Evolutionary conservation across 352 stramenopile genomes (phyloP).

Genomic region (Phytophthora cryptogea): DNA sequence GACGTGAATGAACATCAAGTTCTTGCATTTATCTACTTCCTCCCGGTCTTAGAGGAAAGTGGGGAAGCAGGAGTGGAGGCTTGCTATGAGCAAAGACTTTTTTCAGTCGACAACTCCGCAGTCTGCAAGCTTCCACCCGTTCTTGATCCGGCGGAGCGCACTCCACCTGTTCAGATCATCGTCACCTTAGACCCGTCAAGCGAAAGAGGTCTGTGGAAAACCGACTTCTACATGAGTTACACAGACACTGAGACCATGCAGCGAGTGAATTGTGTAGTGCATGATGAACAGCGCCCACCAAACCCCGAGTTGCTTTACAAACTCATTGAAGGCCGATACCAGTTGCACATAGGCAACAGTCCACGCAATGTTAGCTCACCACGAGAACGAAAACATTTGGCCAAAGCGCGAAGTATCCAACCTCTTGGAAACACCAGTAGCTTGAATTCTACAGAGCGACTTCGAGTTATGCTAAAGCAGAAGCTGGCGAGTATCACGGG

Average conservation of each 20-base stretch:
- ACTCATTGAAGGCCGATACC: slow-evolving; percentile 60
- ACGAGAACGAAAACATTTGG: slow-evolving; percentile 29
- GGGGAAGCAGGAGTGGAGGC: slow-evolving; percentile 32
- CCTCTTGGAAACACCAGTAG: slow-evolving; percentile 15
- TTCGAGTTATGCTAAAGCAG: slow-evolving; percentile 54
- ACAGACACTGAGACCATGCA: slow-evolving; percentile 49
- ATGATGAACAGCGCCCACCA: slow-evolving; percentile 31
- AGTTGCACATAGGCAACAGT: slow-evolving; percentile 69
- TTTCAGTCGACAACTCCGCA: slow-evolving; percentile 35
- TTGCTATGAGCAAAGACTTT: slow-evolving; percentile 62
- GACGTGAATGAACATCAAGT: slow-evolving; percentile 61
- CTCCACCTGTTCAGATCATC: slow-evolving; percentile 59
- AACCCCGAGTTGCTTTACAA: slow-evolving; percentile 34
- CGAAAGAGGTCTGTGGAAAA: slow-evolving; percentile 29
- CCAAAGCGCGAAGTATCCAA: slow-evolving; percentile 21
- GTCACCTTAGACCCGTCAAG: slow-evolving; percentile 55
- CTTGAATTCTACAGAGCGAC: slow-evolving; percentile 49
- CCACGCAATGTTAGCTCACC: slow-evolving; percentile 54
- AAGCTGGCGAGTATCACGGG: slow-evolving; percentile 64
- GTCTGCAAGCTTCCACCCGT: slow-evolving; percentile 44
- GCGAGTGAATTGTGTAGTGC: slow-evolving; percentile 43
- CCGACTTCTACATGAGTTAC: slow-evolving; percentile 65
- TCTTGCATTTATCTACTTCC: slow-evolving; percentile 66
- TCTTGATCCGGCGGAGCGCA: slow-evolving; percentile 35
- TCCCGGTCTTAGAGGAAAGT: slow-evolving; percentile 46